Evolutionary conservation across 2,329 filamentous ascomycete genomes (phyloP).

Genomic region (Knufia fluminis): DNA sequence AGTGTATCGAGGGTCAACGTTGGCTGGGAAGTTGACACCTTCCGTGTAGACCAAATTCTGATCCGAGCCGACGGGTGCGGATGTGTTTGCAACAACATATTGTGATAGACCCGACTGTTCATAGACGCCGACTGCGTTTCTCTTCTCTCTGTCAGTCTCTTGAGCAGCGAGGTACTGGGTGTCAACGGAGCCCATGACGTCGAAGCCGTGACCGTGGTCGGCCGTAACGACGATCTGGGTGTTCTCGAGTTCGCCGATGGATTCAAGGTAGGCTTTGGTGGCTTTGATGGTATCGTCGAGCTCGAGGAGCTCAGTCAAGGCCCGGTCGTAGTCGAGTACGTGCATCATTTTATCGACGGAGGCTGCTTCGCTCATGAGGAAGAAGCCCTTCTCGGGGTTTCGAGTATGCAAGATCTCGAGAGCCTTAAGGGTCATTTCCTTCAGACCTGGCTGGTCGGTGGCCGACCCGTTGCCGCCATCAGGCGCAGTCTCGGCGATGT

Average conservation of each 20-base stretch:
- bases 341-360: slow-evolving; percentile 91
- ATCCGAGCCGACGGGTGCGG: slow-evolving; percentile 41
- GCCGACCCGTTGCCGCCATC: slow-evolving; percentile 55
- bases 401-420: slow-evolving; percentile 65
- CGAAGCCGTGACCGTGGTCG: slow-evolving; percentile 86
- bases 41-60: slow-evolving; percentile 57
- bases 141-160: slow-evolving; percentile 59
- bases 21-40: slow-evolving; percentile 66
- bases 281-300: slow-evolving; percentile 74
- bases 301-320: slow-evolving; percentile 74
- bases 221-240: slow-evolving; percentile 73
- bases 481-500: slow-evolving; percentile 58
- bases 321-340: slow-evolving; percentile 71
- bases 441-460: slow-evolving; percentile 68
- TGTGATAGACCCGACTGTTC: slow-evolving; percentile 63
- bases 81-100: slow-evolving; percentile 50
- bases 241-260: slow-evolving; percentile 58
- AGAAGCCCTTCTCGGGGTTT: slow-evolving; percentile 64
- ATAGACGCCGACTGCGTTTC: slow-evolving; percentile 65
- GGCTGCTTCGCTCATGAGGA: slow-evolving; percentile 79
- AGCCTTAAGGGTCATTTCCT: slow-evolving; percentile 87
- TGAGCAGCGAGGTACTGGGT: slow-evolving; percentile 63
- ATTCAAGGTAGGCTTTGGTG: slow-evolving; percentile 60
- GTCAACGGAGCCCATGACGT: slow-evolving; percentile 74
- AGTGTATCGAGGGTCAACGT: slow-evolving; percentile 78